Base-by-base conservation (phyloP, 768 basidiomycete genomes). In the Lactifluus hygrophoroides region DNA sequence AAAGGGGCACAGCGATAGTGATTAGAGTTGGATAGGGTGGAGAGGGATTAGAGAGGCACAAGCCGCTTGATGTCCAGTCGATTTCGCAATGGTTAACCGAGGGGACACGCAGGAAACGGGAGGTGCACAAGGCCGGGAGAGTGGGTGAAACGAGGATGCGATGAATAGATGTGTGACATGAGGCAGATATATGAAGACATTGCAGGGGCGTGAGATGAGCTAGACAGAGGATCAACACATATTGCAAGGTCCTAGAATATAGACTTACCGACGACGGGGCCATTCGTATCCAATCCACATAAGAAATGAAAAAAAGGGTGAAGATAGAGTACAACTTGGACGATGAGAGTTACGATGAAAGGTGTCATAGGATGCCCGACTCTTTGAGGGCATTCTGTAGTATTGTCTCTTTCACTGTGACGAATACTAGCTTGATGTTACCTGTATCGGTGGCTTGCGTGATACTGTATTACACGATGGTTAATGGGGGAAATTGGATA, bases 341-440 rank as follows among this genome's bases (percentile, higher is more conserved):
- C 32, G 32, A 32, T 10, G 10, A 32, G 32, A 13, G 38, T 14
- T 38, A 50, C n/a, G 16, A 16, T 19, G 53, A 25, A 17, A 60
- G 42, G 19, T 46, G 38, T 65, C 72, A 84, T 68, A 94, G 80
- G 66, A 93, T 91, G 56, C 90, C 90, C 0, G 85, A 87, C 66
- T 92, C 90, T 68, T 87, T 83, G 6, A 93, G 74, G 3, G 90
- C 90, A 68, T 92, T 93, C 72, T 90, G 88, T 54, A 94, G 69
- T 54, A 94, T 93, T n/a, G 92, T 94, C 73, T 94, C 92, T 72
- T 92, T 92, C 46, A 92, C 89, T 0, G 89, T 89, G 0, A 88
- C 88, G 60, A 94, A 92, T 17, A 93, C 88, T 1, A 92, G 74
- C 51, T 79, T 73, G 54, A 92, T 86, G 68, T 93, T 93, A 3